phyloP scores from a whole-genome alignment of 805 yeast genomes.

The Isabelozyma pseudorhagii region DNA sequence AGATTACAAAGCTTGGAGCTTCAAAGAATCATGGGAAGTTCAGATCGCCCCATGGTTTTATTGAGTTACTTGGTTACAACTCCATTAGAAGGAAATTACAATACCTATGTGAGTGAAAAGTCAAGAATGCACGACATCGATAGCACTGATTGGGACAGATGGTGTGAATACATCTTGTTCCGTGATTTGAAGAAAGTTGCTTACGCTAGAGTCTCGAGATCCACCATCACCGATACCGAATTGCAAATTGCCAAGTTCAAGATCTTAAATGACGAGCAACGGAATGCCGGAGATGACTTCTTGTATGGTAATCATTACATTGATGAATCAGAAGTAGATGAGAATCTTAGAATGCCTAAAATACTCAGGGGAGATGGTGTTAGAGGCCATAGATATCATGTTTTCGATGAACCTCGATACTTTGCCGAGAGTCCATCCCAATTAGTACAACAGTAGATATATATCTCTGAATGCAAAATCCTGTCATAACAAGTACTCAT shows the following conservation, averaged over 20 bases:
- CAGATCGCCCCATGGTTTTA: conserved; percentile 79
- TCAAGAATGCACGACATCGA: conserved; percentile 94
- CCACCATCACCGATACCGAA: conserved; percentile 95
- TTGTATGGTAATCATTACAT: conserved; percentile 56
- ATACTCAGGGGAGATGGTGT: conserved; percentile 87
- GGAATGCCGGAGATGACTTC: conserved; percentile 31
- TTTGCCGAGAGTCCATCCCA: conserved; percentile 34
- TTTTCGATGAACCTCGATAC: conserved; percentile 90
- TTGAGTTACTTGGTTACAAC: conserved; percentile 87
- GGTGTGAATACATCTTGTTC: conserved; percentile 96
- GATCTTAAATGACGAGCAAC: conserved; percentile 41
- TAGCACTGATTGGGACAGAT: conserved; percentile 90
- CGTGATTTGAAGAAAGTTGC: conserved; percentile 84
- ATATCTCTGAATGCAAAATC: no score
- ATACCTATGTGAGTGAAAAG: conserved; percentile 79
- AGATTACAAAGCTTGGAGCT: conserved; percentile 77
- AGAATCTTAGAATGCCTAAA: conserved; percentile 70
- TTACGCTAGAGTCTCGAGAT: conserved; percentile 90
- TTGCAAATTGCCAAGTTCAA: conserved; percentile 92
- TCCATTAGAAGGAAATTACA: conserved; percentile 87
- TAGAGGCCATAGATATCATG: conserved; percentile 91
- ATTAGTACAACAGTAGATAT: no score
- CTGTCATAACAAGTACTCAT: not conserved
- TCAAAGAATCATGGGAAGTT: conserved; percentile 74
- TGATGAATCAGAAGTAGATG: conserved; percentile 54